Evolutionary conservation across 352 stramenopile genomes (phyloP), one percentile per base, ranked within the genome.

Genomic region (Phytophthora chlamydospora): DNA sequence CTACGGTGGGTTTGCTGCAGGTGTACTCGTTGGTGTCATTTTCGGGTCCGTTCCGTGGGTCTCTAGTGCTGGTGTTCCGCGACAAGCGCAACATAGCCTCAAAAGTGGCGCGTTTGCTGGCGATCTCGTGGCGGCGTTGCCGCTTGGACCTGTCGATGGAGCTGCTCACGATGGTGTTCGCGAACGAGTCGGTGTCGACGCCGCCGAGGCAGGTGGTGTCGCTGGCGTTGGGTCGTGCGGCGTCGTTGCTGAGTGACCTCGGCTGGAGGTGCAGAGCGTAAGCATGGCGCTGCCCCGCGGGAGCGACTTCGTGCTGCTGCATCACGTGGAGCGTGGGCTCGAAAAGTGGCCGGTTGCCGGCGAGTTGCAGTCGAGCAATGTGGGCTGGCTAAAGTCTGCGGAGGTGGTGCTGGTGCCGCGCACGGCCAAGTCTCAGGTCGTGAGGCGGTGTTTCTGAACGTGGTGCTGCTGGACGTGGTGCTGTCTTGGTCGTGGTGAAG

Each of bases 11-110:
- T 9, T 17, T 49, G 50, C 29, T 58, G 40, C n/a, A 36, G 40
- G n/a, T 55, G 32, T 33, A 43, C 3, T 39, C 50, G 29, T n/a
- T 38, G 47, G 21, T 34, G 19, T 44, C 46, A 33, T 54, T 54
- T 10, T n/a, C 33, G 29, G 46, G 46, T 19, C 27, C n/a, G 7
- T 53, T 53, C 45, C 45, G 31, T 31, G 45, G 45, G 45, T 53
- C 45, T 48, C 16, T 58, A 38, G 49, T 58, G 49, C 13, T 58
- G 38, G 40, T 58, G 40, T 58, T 58, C 50, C 50, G 40, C 29
- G 50, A 58, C 50, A 58, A 58, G 50, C 31, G 27, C 4, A 58
- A 49, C 21, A 16, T 58, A 29, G 50, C n/a, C n/a, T n/a, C n/a
- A n/a, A n/a, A 58, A 14, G 40, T 58, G 39, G 50, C 24, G 27